A percentile compares a stretch with the other conserved stretches of the same genome.
phyloP scores from a whole-genome alignment of 73 alveolate genomes.

The Diophrys sp. region DNA sequence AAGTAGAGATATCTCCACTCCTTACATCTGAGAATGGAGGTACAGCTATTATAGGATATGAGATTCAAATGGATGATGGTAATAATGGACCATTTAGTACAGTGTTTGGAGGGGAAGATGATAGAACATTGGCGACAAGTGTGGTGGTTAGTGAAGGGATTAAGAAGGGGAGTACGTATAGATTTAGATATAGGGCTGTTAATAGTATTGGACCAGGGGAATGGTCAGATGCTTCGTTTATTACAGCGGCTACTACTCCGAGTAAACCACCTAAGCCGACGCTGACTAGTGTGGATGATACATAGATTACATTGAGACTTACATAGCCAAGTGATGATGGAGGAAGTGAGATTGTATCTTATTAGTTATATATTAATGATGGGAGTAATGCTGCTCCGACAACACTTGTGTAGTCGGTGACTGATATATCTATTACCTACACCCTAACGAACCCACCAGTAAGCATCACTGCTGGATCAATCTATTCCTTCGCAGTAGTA shows the following conservation, averaged over 20 bases:
- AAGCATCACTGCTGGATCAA: constrained; percentile 24
- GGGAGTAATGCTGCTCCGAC: constrained; percentile 4
- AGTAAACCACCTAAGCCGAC: constrained; percentile 42
- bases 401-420: neutral
- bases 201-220: constrained; percentile 51
- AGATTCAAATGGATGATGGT: constrained; percentile 60
- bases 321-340: constrained; percentile 41
- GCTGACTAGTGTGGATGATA: constrained; percentile 17
- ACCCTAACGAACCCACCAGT: no score
- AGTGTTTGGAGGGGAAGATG: constrained; percentile 22
- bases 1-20: constrained; percentile 8
- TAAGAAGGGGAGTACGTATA: constrained; percentile 22
- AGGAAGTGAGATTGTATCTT: constrained; percentile 19
- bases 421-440: no score
- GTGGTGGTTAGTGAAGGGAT: constrained; percentile 33
- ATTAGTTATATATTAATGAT: constrained; percentile 26
- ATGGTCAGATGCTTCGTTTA: constrained; percentile 47
- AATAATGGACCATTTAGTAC: constrained; percentile 26
- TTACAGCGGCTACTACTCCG: constrained; percentile 55
- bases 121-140: constrained; percentile 31
- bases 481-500: constrained; percentile 40
- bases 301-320: constrained; percentile 6
- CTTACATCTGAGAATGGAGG: constrained; percentile 40
- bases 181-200: constrained; percentile 50
- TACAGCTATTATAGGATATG: constrained; percentile 28